A percentile compares a stretch with the other conserved stretches of the same genome.
phyloP scores from a whole-genome alignment of 805 yeast genomes.

The Zygosaccharomyces rouxii region DNA sequence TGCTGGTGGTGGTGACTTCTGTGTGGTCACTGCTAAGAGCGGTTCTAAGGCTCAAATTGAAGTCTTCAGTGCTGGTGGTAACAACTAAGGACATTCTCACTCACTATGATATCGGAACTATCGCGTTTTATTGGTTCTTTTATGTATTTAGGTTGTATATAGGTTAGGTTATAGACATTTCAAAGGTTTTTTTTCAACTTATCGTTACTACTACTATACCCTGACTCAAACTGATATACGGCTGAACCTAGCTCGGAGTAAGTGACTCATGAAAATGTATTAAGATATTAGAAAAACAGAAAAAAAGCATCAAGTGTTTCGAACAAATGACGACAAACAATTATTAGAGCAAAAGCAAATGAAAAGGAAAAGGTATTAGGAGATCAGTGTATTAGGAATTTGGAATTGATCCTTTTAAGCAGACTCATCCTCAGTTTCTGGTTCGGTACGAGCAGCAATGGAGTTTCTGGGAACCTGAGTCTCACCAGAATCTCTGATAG shows the following conservation, averaged over 20 bases:
- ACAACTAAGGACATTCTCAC: not conserved
- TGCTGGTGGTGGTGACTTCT: slow-evolving; percentile 71
- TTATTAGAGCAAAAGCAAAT: not conserved
- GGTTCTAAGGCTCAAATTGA: slow-evolving; percentile 66
- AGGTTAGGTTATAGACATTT: not conserved
- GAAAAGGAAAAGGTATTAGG: not conserved
- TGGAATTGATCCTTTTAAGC: not conserved
- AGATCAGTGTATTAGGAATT: too few species aligned
- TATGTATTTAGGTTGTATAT: slow-evolving; percentile 7
- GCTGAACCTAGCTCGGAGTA: too few species aligned
- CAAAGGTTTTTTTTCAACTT: too few species aligned
- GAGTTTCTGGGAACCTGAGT: slow-evolving; percentile 28
- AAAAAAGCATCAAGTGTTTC: too few species aligned
- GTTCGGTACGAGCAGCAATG: not conserved
- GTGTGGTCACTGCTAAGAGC: slow-evolving; percentile 73
- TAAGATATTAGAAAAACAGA: too few species aligned
- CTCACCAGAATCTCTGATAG: slow-evolving; percentile 36
- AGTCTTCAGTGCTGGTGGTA: slow-evolving; percentile 43
- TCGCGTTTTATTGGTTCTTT: slow-evolving; percentile 4
- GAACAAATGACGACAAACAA: too few species aligned
- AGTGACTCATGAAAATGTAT: too few species aligned
- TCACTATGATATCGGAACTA: not conserved
- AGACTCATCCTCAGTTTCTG: slow-evolving; percentile 1
- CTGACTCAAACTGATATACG: too few species aligned
- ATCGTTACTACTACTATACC: too few species aligned